Base-by-base conservation (phyloP, 2,329 filamentous ascomycete species). In the Phialemoniopsis sp. region DNA sequence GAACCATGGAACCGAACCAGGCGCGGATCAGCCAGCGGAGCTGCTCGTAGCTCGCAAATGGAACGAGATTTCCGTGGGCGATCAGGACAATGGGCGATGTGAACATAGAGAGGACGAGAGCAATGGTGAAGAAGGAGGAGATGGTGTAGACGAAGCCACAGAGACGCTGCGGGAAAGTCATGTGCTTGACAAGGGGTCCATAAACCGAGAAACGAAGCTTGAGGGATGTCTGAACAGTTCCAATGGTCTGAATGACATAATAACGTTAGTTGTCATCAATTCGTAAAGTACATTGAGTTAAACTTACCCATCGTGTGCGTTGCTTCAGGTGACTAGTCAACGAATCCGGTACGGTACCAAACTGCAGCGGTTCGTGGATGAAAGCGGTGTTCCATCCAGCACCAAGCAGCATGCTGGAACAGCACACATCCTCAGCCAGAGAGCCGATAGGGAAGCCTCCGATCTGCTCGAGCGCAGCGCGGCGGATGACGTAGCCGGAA, bases 301-400 rank as follows among this genome's bases (percentile, higher is more conserved):
- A 10, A 26, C 21, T 26, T 10, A 26, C 35, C 74, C 73, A 78
- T 32, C 73, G 64, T 0, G 69, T 76, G 14, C 73, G 66, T 58
- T 79, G 75, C 59, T 76, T 76, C 12, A 78, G 48, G 47, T 78
- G 73, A 12, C 69, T 66, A 17, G 65, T 64, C 28, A 67, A 76
- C 31, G 78, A 73, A 36, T 78, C 76, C 4, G 77, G 72, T 2
- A 80, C 72, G 3, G 70, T 72, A 28, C 78, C 78, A 32, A 68
- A 81, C 52, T 82, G 78, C 4, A 82, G 62, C 4, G 69, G 66
- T 48, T 82, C 78, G 44, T 78, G 72, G 18, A 79, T 58, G 47
- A 73, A 81, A 1, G 72, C 76, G 2, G 76, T 80, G 50, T 70
- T 73, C 78, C 79, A 83, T 32, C 79, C 79, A 40, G 62, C 66